Percentiles rank a stretch among this genome's conserved stretches.
Conservation (phyloP, 495 filamentous ascomycete species). For the Penicillium cosmopolitanum region DNA sequence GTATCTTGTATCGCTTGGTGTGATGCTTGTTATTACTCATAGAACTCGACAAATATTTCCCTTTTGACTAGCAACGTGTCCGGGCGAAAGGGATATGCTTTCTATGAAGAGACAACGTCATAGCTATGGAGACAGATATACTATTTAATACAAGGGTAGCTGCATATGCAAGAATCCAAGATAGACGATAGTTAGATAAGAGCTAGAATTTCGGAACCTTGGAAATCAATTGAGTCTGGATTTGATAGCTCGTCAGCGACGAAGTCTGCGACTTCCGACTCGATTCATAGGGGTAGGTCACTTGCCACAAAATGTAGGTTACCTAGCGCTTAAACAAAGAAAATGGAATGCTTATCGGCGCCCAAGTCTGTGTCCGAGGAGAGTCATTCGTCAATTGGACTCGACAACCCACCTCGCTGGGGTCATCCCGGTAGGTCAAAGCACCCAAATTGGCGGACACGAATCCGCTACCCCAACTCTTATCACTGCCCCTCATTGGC, state of each 20-base stretch:
- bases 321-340: not conserved
- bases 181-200: not conserved
- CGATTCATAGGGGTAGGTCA: not conserved
- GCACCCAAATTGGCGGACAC: conserved; percentile 15
- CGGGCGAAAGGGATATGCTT: not conserved
- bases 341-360: not conserved
- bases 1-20: not conserved
- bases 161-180: not conserved
- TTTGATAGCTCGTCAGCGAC: no score
- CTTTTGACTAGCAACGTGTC: not conserved
- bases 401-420: not conserved
- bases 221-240: no score
- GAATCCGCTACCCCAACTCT: conserved; percentile 17
- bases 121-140: not conserved
- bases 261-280: not conserved
- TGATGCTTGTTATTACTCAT: not conserved
- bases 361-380: not conserved
- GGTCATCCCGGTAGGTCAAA: conserved; percentile 9
- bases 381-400: not conserved
- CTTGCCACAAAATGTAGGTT: not conserved
- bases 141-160: not conserved
- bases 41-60: not conserved
- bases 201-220: not conserved
- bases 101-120: no score
- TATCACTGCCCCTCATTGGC: conserved; percentile 12